phyloP scores from a whole-genome alignment of 2,329 filamentous ascomycete genomes.

The Curvularia verruculosa region DNA sequence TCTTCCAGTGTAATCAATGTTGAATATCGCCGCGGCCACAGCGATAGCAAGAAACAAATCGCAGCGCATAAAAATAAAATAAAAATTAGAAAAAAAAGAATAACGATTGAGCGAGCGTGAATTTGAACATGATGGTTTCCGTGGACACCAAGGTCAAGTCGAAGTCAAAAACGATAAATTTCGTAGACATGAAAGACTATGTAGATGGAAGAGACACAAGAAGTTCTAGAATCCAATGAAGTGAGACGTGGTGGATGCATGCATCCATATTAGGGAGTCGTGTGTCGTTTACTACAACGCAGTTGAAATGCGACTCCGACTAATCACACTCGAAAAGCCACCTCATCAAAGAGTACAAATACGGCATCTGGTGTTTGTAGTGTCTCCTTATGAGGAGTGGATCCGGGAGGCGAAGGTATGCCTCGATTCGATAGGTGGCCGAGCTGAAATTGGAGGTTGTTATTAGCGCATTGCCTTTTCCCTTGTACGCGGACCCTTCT shows the following conservation, averaged over 20 bases:
- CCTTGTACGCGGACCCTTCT: conserved; percentile 28
- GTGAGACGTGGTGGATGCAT: not conserved
- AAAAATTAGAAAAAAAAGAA: not conserved
- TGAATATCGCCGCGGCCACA: not conserved
- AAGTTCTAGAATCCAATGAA: not conserved
- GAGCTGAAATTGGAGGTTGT: conserved; percentile 46
- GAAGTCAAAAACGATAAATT: not conserved
- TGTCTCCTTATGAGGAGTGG: conserved; percentile 10
- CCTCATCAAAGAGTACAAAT: not conserved
- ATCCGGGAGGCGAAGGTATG: conserved; percentile 33
- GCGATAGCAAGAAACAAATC: not conserved
- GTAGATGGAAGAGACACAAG: not conserved
- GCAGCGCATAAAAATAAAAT: not conserved
- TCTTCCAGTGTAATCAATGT: not conserved
- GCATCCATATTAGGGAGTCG: not conserved
- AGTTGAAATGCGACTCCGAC: not conserved
- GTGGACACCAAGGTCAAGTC: not conserved
- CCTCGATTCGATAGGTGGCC: conserved; percentile 39
- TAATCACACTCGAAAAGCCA: not conserved
- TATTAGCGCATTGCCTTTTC: conserved; percentile 41
- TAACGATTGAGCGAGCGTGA: too few relatives aligned
- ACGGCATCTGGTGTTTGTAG: not conserved
- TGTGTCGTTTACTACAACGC: not conserved
- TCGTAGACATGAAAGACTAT: not conserved
- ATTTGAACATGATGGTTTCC: not conserved